Evolutionary conservation across 2,329 filamentous ascomycete species (phyloP), one percentile per base, ranked within the genome.

Genomic region (Penicillium sclerotigenum): DNA sequence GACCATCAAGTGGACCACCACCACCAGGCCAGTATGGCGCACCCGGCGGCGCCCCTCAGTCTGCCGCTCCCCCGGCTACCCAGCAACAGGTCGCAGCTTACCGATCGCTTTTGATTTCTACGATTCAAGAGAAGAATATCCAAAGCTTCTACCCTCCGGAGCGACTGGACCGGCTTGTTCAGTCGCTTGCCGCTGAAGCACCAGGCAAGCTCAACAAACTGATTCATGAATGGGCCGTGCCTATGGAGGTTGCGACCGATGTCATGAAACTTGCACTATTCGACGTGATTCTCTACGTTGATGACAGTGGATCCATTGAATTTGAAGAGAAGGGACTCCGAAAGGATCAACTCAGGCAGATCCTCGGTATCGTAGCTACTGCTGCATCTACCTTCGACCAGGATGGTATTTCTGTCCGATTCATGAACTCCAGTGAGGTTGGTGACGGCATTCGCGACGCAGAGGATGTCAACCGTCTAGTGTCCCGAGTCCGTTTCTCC

Each of bases 241-340:
- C 79, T 8, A 78, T 78, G 59, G 84, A 87, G 70, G 80, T 87
- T 56, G 84, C 81, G 43, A 83, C 81, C 53, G 84, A 87, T 68
- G 80, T 87, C 56, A 82, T 86, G 66, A 84, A 85, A 68, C 76
- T 87, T 26, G 78, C 81, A 4, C 73, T 87, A 26, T 87, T 83
- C 69, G 84, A 87, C 64, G 79, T 86, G 36, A 75, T 86, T 42
- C 73, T 87, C 47, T 87, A 85, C 68, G 83, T 87, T 53, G 85
- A 88, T 62, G 86, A 89, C 75, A 86, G 83, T 67, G 86, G 86
- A 41, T 88, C 85, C 20, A 88, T 89, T 79, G 79, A 82, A 54
- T 87, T 88, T 61, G 85, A 87, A 65, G 85, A 88, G 68, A 80
- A 82, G 55, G 86, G 85, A 41, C 80, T 84, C 64, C 83, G 86